phyloP scores from a whole-genome alignment of 192 early-diverging fungal genomes.

The Coemansia furcata region DNA sequence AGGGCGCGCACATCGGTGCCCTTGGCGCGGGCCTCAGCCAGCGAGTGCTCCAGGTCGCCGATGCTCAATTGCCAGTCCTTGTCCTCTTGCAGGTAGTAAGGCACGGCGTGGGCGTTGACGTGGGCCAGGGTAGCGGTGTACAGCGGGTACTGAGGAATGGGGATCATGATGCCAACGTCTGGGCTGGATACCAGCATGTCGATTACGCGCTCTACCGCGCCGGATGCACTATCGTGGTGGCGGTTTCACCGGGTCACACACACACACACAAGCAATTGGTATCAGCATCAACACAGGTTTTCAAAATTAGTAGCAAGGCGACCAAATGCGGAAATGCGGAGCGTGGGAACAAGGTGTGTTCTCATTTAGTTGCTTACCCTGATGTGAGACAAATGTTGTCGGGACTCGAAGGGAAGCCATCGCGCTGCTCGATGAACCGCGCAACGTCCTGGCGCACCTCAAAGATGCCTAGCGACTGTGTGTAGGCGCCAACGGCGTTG shows the following conservation, averaged over 20 bases:
- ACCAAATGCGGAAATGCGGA: constrained; percentile 5
- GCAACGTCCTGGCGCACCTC: constrained; percentile 85
- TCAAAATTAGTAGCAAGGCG: neutral
- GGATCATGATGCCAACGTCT: constrained; percentile 95
- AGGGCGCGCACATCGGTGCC: constrained; percentile 91
- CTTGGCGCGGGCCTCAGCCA: constrained; percentile 59
- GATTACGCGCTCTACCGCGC: constrained; percentile 90
- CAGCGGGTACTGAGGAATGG: constrained; percentile 98
- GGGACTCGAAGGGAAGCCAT: constrained; percentile 85
- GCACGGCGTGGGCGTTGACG: constrained; percentile 81
- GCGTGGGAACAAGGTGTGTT: constrained; percentile 2
- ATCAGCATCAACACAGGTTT: neutral
- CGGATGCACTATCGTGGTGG: constrained; percentile 58
- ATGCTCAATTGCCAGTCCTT: constrained; percentile 78
- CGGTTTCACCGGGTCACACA: neutral
- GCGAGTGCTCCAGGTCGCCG: constrained; percentile 62
- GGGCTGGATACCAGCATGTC: constrained; percentile 77
- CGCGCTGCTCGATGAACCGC: constrained; percentile 87
- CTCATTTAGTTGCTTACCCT: constrained; percentile 44
- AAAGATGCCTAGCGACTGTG: constrained; percentile 89
- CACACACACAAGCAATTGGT: neutral
- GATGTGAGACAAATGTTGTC: constrained; percentile 89
- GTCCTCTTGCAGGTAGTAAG: constrained; percentile 89
- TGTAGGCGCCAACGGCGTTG: constrained; percentile 85
- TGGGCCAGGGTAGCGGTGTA: constrained; percentile 91